These are phyloP conservation scores for Chlamydomonas schloesseri DNA, from an alignment of 139 green algal genomes.

Conservation along the genomic window DNA sequence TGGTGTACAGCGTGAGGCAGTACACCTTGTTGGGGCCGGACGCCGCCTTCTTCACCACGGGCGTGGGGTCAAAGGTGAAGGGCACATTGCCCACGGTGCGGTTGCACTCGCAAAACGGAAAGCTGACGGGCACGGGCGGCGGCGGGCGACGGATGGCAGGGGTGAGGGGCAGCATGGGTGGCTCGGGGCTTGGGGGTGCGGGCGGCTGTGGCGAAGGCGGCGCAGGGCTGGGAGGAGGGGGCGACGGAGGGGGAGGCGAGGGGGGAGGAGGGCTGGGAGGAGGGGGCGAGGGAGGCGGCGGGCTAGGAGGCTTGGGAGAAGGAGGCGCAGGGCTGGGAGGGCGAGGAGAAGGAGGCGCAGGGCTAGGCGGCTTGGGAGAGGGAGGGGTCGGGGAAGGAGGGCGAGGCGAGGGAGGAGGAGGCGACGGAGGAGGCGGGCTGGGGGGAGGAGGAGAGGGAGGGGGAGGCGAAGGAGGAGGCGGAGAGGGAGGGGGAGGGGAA, in stretches of 20 bases:
- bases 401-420: background rate
- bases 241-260: background rate
- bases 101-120: background rate
- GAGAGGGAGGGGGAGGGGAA: background rate
- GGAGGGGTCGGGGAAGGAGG: background rate
- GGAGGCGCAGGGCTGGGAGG: background rate
- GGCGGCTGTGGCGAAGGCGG: background rate
- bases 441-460: background rate
- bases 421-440: background rate
- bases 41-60: background rate
- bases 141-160: too few relatives aligned
- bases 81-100: background rate
- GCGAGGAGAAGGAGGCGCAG: background rate
- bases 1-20: background rate
- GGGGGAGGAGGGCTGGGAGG: constrained; percentile 1
- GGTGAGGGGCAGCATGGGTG: background rate
- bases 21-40: background rate
- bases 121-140: background rate
- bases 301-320: too few relatives aligned
- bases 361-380: too few relatives aligned
- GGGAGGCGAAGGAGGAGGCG: background rate
- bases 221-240: background rate
- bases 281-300: background rate
- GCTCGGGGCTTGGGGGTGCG: background rate
- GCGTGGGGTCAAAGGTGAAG: background rate